Evolutionary conservation across 2,329 filamentous ascomycete genomes (phyloP).

Genomic region (Dendrostoma leiphaemia): DNA sequence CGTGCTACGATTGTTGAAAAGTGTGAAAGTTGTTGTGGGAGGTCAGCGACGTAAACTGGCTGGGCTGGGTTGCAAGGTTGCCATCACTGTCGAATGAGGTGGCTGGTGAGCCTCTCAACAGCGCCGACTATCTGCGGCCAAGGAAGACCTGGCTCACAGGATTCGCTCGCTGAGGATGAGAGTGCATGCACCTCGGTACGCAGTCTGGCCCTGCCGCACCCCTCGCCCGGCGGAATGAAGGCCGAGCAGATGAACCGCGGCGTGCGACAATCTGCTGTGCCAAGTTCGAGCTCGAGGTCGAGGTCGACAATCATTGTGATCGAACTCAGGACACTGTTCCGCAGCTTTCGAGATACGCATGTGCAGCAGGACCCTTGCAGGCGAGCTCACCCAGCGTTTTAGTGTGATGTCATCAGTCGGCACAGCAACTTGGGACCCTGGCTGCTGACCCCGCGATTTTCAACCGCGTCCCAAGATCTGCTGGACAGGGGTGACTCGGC

Average conservation of each 20-base stretch:
- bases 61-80: too few species aligned
- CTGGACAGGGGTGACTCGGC: neutral
- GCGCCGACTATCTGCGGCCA: slow-evolving; percentile 1
- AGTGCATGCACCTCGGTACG: neutral
- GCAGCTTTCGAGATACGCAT: too few species aligned
- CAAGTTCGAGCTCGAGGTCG: neutral
- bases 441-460: neutral
- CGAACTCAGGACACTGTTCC: too few species aligned
- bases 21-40: neutral
- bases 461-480: neutral
- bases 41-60: neutral
- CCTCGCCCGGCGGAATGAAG: neutral
- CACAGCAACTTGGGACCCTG: neutral
- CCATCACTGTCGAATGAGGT: slow-evolving; percentile 13
- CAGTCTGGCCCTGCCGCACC: neutral
- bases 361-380: neutral
- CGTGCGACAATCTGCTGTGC: neutral
- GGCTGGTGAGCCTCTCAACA: slow-evolving; percentile 11
- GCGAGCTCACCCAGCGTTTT: neutral
- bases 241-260: neutral
- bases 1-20: neutral
- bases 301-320: too few species aligned
- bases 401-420: slow-evolving; percentile 14
- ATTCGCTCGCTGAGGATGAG: neutral
- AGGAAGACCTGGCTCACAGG: neutral